phyloP scores from a whole-genome alignment of 2,329 filamentous ascomycete species.

The Cercospora janseana region DNA sequence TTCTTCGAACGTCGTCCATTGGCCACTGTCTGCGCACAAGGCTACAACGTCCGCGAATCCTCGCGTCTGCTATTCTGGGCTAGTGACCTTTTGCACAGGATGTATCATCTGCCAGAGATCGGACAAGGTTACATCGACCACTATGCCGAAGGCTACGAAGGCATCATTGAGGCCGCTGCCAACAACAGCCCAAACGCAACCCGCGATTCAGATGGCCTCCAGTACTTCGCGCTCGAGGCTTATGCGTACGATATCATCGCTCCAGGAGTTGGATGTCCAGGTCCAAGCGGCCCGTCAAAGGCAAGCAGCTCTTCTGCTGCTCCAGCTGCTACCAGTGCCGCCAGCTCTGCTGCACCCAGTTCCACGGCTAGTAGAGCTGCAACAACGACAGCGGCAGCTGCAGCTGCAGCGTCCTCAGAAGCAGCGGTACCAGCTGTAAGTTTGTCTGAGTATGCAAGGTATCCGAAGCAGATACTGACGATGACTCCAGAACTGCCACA shows the following conservation, averaged over 20 bases:
- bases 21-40: constrained; percentile 59
- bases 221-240: constrained; percentile 67
- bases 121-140: constrained; percentile 62
- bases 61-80: constrained; percentile 64
- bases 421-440: constrained; percentile 9
- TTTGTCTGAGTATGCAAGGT: not conserved
- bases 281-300: constrained; percentile 34
- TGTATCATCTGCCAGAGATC: constrained; percentile 62
- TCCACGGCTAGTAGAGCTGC: constrained; percentile 5
- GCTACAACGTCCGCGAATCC: constrained; percentile 60
- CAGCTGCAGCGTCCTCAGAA: constrained; percentile 51
- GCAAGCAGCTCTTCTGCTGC: constrained; percentile 17
- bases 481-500: constrained; percentile 28
- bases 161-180: constrained; percentile 54
- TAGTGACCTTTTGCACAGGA: constrained; percentile 64
- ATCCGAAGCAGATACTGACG: not conserved
- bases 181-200: constrained; percentile 51
- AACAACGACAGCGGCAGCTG: constrained; percentile 63
- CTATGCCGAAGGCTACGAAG: constrained; percentile 59
- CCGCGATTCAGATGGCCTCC: constrained; percentile 61
- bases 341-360: constrained; percentile 15
- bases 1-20: constrained; percentile 59
- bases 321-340: constrained; percentile 17
- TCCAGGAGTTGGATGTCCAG: constrained; percentile 62
- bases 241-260: constrained; percentile 65